A percentile compares a stretch with the other conserved stretches of the same genome.
These are phyloP conservation scores for Aegilops tauschii DNA, from an alignment of 176 grass and related monocot genomes.

Conservation along the genomic window DNA sequence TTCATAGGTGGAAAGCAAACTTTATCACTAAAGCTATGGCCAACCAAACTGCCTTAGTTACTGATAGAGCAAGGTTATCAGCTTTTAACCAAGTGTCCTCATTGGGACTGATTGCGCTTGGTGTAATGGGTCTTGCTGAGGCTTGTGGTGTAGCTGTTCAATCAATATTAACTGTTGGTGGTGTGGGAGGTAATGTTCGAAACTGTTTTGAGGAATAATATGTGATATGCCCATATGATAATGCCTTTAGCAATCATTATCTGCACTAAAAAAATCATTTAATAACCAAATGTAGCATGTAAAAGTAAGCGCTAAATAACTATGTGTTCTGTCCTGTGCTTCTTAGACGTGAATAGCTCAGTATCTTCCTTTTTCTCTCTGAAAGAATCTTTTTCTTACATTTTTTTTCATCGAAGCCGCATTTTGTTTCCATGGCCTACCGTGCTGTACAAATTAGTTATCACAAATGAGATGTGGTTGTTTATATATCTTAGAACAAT, in stretches of 20 bases:
- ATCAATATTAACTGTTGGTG: constrained; percentile 97
- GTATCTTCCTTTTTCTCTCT: neutral
- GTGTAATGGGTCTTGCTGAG: constrained; percentile 88
- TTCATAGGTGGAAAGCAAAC: constrained; percentile 92
- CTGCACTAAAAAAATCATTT: neutral
- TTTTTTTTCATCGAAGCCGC: neutral
- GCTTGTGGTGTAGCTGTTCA: constrained; percentile 83
- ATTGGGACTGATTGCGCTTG: constrained; percentile 71
- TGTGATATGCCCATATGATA: neutral
- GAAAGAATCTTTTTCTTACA: neutral
- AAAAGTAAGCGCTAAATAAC: neutral
- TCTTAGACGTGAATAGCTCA: neutral
- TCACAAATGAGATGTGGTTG: neutral
- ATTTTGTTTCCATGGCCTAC: neutral
- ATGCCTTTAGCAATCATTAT: neutral
- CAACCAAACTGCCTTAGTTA: constrained; percentile 28
- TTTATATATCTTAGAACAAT: constrained; percentile 11
- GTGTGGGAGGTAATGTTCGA: constrained; percentile 78
- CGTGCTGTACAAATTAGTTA: neutral
- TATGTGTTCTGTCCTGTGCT: neutral
- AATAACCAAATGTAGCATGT: neutral
- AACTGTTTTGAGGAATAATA: constrained; percentile 8
- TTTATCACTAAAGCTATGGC: constrained; percentile 60
- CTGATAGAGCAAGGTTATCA: constrained; percentile 69
- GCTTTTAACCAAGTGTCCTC: constrained; percentile 76